Conservation (phyloP, 2,329 filamentous ascomycete species). For the Penicillium sp. region DNA sequence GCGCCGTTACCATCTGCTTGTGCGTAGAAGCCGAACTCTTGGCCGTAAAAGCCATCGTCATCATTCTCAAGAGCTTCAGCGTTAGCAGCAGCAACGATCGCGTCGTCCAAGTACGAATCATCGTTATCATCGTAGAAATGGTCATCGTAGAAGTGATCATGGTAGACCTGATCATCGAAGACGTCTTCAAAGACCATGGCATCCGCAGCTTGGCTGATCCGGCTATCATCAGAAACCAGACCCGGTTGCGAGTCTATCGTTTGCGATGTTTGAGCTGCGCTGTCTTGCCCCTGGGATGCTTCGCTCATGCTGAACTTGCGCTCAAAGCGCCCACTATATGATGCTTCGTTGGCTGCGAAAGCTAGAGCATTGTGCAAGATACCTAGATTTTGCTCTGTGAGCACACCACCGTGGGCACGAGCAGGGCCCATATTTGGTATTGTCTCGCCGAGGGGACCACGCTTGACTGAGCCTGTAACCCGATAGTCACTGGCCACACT, state of each 20-base stretch:
- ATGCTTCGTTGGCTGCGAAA: slow-evolving; percentile 74
- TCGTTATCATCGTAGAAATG: slow-evolving; percentile 60
- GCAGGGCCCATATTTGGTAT: slow-evolving; percentile 36
- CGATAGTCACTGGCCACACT: slow-evolving; percentile 38
- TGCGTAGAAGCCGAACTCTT: slow-evolving; percentile 96
- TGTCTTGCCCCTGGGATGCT: slow-evolving; percentile 37
- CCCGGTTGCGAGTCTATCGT: slow-evolving; percentile 44
- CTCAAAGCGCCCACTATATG: slow-evolving; percentile 70
- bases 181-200: slow-evolving; percentile 40
- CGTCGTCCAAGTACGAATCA: slow-evolving; percentile 75
- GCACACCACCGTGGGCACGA: slow-evolving; percentile 34
- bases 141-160: slow-evolving; percentile 50
- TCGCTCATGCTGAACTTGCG: slow-evolving; percentile 55
- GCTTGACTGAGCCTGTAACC: slow-evolving; percentile 17
- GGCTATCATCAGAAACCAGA: slow-evolving; percentile 51
- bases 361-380: slow-evolving; percentile 83
- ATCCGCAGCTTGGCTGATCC: slow-evolving; percentile 47
- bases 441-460: slow-evolving; percentile 27
- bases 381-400: slow-evolving; percentile 59
- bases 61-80: slow-evolving; percentile 90
- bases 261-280: slow-evolving; percentile 34
- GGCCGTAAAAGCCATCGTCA: slow-evolving; percentile 89
- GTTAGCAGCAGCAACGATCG: slow-evolving; percentile 92
- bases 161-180: slow-evolving; percentile 46
- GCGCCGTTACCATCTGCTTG: slow-evolving; percentile 48